phyloP scores from a whole-genome alignment of 306 rosid species.

The Vachellia pachyceras region DNA sequence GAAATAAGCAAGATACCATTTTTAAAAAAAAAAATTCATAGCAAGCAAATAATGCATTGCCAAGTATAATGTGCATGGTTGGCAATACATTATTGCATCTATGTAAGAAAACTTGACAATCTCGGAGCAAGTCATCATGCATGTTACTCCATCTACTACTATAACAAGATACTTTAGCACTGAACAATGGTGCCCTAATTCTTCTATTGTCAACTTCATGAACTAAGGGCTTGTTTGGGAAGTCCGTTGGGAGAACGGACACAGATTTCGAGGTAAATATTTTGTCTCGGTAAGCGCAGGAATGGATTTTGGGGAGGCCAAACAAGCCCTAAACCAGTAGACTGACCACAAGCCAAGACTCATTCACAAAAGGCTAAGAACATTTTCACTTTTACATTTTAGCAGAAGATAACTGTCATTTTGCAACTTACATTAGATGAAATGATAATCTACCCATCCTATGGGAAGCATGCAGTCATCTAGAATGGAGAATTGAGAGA shows the following conservation, averaged over 20 bases:
- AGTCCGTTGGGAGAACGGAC: no score
- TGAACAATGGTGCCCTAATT: neutral
- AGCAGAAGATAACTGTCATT: neutral
- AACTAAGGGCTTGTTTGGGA: no score
- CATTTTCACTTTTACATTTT: neutral
- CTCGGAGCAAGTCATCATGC: neutral
- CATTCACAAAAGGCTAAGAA: neutral
- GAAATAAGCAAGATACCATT: slow-evolving; percentile 18
- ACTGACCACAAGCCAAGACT: neutral
- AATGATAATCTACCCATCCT: neutral
- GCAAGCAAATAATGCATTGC: slow-evolving; percentile 8
- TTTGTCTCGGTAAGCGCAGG: no score
- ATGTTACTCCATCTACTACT: neutral
- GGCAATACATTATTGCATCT: neutral
- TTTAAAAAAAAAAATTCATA: neutral
- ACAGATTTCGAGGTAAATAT: no score
- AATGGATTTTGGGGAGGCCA: no score
- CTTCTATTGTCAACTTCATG: neutral
- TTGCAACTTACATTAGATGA: neutral
- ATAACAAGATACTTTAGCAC: neutral
- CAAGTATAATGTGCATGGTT: neutral
- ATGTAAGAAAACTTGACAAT: no score
- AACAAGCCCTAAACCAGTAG: neutral
- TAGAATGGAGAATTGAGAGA: neutral
- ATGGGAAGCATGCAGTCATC: neutral